Evolutionary conservation across 2,329 filamentous ascomycete genomes (phyloP), one percentile per base, ranked within the genome.

Genomic region (Cercospora canescens): DNA sequence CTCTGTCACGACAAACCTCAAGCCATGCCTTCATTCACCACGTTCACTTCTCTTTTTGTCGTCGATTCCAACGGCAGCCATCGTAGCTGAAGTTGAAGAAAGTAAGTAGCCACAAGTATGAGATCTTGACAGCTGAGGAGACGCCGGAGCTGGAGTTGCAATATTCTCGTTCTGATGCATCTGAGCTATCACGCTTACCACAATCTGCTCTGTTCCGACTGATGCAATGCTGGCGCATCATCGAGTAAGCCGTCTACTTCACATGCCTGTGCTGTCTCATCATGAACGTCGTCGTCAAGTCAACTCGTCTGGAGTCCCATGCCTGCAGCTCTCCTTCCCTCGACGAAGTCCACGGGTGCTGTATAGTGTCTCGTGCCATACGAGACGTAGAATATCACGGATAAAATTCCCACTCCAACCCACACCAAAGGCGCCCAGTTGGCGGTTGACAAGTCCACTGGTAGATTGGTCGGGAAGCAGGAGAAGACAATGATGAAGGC

Each of bases 351-450:
- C 30, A 76, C 73, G 3, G 74, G 74, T 2, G 73, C 69, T 16
- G 72, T 75, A 57, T 75, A 75, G 16, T 70, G 66, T 6, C 65
- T 60, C 60, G 70, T 73, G 4, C 76, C 75, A 62, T 74, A 71
- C n/a, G 66, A 61, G 3, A 70, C 37, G 60, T 77, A 76, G 32
- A 73, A 73, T 12, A 65, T 64, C 3, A 74, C 62, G 2, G 72
- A 68, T 4, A 74, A 57, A 12, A 76, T 65, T 14, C 73, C 73
- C 4, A 75, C 72, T 2, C 64, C 71, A 3, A 70, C 70, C 70
- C 74, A 77, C 1, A 77, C 72, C 24, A 75, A 39, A 5, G 73
- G 70, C 8, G 71, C 71, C 74, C 75, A 77, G 61, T 76, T 77
- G 45, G 73, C 74, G 7, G 65, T 67, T 4, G 60, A 56, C 21